phyloP scores from a whole-genome alignment of 2,329 filamentous ascomycete species.

The Diplodia corticola region DNA sequence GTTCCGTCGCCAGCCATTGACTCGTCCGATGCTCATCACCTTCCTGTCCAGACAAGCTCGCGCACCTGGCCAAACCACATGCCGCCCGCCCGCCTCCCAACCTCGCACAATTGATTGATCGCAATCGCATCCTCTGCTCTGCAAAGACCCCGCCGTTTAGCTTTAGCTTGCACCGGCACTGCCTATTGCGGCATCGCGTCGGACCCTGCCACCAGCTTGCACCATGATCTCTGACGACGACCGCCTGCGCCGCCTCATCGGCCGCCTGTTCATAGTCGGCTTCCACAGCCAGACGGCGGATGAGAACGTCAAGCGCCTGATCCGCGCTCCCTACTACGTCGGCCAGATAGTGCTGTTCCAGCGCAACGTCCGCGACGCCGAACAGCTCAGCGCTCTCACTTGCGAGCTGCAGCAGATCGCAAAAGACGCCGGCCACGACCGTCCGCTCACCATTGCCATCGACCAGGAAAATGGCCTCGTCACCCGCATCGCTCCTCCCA shows the following conservation, averaged over 20 bases:
- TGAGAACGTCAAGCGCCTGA: slow-evolving; percentile 18
- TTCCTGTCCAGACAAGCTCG: neutral
- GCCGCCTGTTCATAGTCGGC: slow-evolving; percentile 17
- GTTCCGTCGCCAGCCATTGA: neutral
- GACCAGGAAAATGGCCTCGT: slow-evolving; percentile 22
- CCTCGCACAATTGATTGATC: neutral
- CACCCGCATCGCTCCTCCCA: slow-evolving; percentile 18
- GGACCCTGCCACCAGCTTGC: neutral
- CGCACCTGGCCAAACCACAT: neutral
- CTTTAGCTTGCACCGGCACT: neutral
- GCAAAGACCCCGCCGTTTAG: neutral
- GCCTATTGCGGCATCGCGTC: neutral
- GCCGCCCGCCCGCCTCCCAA: neutral
- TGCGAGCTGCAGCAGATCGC: slow-evolving; percentile 14
- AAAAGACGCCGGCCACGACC: slow-evolving; percentile 5
- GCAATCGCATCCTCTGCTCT: neutral
- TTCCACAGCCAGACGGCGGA: slow-evolving; percentile 19
- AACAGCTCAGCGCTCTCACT: neutral
- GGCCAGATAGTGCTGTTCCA: slow-evolving; percentile 21
- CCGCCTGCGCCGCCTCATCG: slow-evolving; percentile 7
- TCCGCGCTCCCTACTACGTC: slow-evolving; percentile 16
- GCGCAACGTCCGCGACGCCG: slow-evolving; percentile 14
- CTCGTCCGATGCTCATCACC: neutral
- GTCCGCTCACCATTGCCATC: slow-evolving; percentile 15
- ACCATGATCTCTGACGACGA: neutral